Evolutionary conservation across 2,329 filamentous ascomycete genomes (phyloP).

Genomic region (Neonectria sp.): DNA sequence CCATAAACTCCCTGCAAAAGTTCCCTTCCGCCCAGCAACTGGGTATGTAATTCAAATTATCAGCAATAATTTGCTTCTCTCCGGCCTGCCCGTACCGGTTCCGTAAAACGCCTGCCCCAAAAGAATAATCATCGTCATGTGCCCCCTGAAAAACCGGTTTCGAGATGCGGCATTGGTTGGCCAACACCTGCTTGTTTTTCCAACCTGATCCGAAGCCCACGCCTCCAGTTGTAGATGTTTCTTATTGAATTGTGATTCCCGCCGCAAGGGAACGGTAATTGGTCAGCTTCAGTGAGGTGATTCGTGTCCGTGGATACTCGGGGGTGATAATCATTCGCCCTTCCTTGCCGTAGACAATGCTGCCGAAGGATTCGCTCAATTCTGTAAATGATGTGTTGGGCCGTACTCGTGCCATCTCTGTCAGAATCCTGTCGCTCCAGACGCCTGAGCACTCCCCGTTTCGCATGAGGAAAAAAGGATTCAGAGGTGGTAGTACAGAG

Average conservation of each 20-base stretch:
- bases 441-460: conserved; percentile 76
- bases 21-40: conserved; percentile 35
- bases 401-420: conserved; percentile 71
- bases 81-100: conserved; percentile 30
- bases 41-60: conserved; percentile 48
- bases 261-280: conserved; percentile 68
- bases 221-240: not conserved
- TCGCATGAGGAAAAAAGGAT: conserved; percentile 79
- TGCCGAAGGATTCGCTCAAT: conserved; percentile 75
- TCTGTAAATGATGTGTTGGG: conserved; percentile 73
- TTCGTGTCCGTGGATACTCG: conserved; percentile 66
- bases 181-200: conserved; percentile 3
- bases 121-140: conserved; percentile 21
- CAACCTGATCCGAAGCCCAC: not conserved
- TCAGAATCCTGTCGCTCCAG: conserved; percentile 79
- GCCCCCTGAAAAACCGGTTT: not conserved
- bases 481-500: conserved; percentile 78
- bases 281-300: conserved; percentile 69
- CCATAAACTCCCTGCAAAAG: conserved; percentile 43
- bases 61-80: conserved; percentile 20
- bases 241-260: conserved; percentile 55
- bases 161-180: not conserved
- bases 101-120: conserved; percentile 41
- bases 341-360: conserved; percentile 72
- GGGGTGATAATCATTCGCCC: conserved; percentile 70